Percentiles rank a stretch among this genome's conserved stretches.
Conservation (phyloP, 257 asterid species). For the Nemophila menziesii region DNA sequence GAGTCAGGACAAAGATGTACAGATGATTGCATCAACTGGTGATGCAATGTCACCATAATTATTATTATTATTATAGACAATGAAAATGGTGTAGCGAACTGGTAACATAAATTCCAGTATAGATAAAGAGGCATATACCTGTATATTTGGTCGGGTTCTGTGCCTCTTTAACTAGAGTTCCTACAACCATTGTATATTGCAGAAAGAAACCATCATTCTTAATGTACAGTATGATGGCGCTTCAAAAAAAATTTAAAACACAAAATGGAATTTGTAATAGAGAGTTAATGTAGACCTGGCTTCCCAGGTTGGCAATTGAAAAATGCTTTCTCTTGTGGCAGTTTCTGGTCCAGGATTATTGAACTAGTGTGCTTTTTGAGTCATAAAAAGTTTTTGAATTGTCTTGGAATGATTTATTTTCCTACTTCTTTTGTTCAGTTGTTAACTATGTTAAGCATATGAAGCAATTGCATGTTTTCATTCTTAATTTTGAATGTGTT, state of each 20-base stretch:
- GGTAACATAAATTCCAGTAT: conserved; percentile 4
- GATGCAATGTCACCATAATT: conserved; percentile 49
- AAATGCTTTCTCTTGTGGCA: conserved; percentile 82
- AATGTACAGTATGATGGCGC: conserved; percentile 47
- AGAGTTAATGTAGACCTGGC: conserved; percentile 25
- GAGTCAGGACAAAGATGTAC: conserved; percentile 39
- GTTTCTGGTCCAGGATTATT: conserved; percentile 24
- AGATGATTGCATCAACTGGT: conserved; percentile 40
- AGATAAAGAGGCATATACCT: conserved; percentile 46
- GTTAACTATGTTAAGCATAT: too few relatives aligned
- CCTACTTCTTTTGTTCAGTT: too few relatives aligned
- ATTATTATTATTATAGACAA: not conserved
- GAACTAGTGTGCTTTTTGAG: not conserved
- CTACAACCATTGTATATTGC: conserved; percentile 13
- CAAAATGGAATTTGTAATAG: conserved; percentile 20
- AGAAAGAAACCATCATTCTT: conserved; percentile 24
- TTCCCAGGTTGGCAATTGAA: conserved; percentile 77
- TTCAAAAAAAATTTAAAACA: conserved; percentile 13
- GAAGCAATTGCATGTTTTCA: too few relatives aligned
- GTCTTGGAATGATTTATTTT: too few relatives aligned
- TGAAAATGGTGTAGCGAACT: conserved; percentile 12
- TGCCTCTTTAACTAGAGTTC: conserved; percentile 27
- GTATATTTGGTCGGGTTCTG: conserved; percentile 62
- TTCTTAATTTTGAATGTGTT: too few relatives aligned
- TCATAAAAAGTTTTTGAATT: not conserved